Percentiles rank a stretch among this genome's conserved stretches.
Conservation (phyloP, 1,284 basidiomycete species). For the Wallemia ichthyophaga region DNA sequence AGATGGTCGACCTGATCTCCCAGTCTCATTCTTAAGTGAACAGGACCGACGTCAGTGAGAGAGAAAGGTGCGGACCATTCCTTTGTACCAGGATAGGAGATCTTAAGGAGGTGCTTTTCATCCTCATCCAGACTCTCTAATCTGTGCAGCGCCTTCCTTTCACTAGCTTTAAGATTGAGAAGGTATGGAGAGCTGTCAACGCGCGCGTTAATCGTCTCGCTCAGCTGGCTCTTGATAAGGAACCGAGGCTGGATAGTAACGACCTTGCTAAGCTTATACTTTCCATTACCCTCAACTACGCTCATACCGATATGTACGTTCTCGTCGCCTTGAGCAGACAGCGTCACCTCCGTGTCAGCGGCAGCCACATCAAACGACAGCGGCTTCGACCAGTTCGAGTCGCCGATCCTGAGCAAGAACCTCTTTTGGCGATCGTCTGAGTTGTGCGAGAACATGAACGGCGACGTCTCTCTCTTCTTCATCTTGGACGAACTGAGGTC, state of each 20-base stretch:
- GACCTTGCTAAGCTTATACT: constrained; percentile 83
- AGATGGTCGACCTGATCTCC: constrained; percentile 24
- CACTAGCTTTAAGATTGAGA: constrained; percentile 28
- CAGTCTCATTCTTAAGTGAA: constrained; percentile 36
- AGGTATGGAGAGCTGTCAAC: constrained; percentile 36
- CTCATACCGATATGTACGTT: constrained; percentile 69
- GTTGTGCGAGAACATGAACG: constrained; percentile 68
- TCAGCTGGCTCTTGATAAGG: constrained; percentile 54
- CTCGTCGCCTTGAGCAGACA: constrained; percentile 36
- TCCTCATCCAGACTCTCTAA: constrained; percentile 25
- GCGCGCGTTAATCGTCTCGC: constrained; percentile 40
- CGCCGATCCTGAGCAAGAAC: constrained; percentile 51
- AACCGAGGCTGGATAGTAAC: constrained; percentile 77
- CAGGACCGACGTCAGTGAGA: constrained; percentile 62
- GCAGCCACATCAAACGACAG: constrained; percentile 68
- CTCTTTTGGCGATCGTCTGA: constrained; percentile 48
- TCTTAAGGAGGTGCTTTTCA: constrained; percentile 38
- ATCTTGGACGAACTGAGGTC: constrained; percentile 12
- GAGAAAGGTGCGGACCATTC: constrained; percentile 82
- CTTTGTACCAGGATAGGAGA: constrained; percentile 54
- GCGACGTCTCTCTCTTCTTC: constrained; percentile 24
- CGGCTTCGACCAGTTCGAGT: constrained; percentile 71
- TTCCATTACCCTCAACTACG: constrained; percentile 74
- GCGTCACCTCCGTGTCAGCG: constrained; percentile 57
- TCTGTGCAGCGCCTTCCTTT: constrained; percentile 38